These are phyloP conservation scores for Rubus idaeus DNA, from an alignment of 306 rosid genomes.

Conservation along the genomic window DNA sequence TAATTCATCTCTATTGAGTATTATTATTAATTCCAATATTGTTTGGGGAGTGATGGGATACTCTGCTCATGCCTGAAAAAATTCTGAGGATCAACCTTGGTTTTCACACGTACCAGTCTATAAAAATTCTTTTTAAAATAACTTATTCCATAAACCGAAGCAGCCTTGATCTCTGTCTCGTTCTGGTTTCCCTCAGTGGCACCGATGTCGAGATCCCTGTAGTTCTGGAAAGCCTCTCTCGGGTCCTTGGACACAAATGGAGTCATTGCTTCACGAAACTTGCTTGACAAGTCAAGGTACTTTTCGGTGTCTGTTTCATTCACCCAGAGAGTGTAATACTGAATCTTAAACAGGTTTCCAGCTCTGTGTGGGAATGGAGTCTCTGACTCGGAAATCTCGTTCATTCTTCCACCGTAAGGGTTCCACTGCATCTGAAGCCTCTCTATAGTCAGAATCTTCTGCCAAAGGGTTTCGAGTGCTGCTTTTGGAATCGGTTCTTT, in stretches of 20 bases:
- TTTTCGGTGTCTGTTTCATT: slow-evolving; percentile 21
- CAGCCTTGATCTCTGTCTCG: background rate
- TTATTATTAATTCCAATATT: too few species aligned
- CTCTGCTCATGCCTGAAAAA: slow-evolving; percentile 29
- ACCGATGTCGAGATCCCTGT: slow-evolving; percentile 32
- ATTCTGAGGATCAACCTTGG: slow-evolving; percentile 25
- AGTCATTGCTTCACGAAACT: slow-evolving; percentile 20
- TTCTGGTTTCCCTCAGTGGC: background rate
- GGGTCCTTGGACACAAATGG: slow-evolving; percentile 27
- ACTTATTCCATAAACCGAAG: slow-evolving; percentile 25
- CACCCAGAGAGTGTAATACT: background rate
- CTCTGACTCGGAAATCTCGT: slow-evolving; percentile 32
- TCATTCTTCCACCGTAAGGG: slow-evolving; percentile 34
- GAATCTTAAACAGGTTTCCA: slow-evolving; percentile 30
- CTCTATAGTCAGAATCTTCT: background rate
- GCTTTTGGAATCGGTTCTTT: slow-evolving; percentile 22
- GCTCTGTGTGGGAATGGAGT: slow-evolving; percentile 49
- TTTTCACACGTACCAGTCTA: slow-evolving; percentile 25
- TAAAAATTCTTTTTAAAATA: slow-evolving; percentile 20
- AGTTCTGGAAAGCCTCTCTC: slow-evolving; percentile 29
- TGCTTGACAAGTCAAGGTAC: slow-evolving; percentile 24
- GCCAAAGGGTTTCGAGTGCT: slow-evolving; percentile 4
- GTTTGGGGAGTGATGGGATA: background rate
- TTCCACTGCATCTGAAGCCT: background rate
- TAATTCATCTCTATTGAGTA: background rate